Base-by-base conservation (phyloP, 192 early-diverging fungal species). In the Linnemannia schmuckeri region DNA sequence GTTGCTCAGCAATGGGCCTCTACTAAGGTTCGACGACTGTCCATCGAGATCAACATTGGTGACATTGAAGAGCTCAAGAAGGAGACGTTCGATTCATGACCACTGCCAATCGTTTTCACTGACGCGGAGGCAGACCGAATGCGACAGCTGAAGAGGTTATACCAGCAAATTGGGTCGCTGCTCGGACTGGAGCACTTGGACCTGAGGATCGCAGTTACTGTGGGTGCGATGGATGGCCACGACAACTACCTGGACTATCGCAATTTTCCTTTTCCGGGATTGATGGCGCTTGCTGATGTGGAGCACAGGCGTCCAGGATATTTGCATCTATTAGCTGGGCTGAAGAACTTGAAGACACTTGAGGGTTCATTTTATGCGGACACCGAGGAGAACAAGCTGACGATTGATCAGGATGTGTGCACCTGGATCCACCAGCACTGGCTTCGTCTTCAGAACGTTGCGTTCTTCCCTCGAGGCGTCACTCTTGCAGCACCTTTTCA, bases 1-100 rank as follows among this genome's bases (percentile, higher is more conserved):
- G n/a, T 61, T 10, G 57, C 57, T 30, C 57, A 61, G 57, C 57
- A 61, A n/a, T 61, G 57, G 57, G 57, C 57, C n/a, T 61, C 57
- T 10, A 27, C n/a, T 8, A 61, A n/a, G 57, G 30, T 61, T 61
- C 57, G 57, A 61, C 57, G n/a, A 10, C 24, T 61, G 22, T 0
- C 8, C 22, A 24, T 61, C 22, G 57, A 61, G n/a, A 61, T 61
- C n/a, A 61, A 61, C 57, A 61, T 61, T 61, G 57, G 57, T 3
- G 10, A n/a, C 57, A 6, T 30, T 61, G 57, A 30, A 7, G 57
- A 61, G 4, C 57, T 61, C 57, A 61, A 24, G n/a, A 61, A 61
- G 57, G 57, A 10, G n/a, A 61, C 57, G 7, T 24, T 61, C n/a
- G 30, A 61, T 61, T 27, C 57, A 10, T n/a, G 57, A 61, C 24